Evolutionary conservation across 148 eudicot species (phyloP).

Genomic region (Camellia japonica): DNA sequence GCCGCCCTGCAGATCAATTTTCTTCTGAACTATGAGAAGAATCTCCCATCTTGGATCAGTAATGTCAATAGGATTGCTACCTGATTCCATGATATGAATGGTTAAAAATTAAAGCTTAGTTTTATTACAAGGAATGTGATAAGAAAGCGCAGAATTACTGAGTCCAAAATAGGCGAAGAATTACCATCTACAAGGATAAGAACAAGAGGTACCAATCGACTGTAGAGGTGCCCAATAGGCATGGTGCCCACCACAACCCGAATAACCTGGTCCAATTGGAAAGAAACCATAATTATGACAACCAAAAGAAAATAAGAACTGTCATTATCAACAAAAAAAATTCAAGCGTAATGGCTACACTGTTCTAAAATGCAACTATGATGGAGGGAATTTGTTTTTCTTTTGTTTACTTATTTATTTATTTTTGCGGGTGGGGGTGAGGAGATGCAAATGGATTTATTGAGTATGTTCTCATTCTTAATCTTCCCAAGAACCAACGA

Average conservation of each 20-base stretch:
- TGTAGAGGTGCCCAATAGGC: constrained; percentile 70
- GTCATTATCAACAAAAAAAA: neutral
- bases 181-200: constrained; percentile 95
- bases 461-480: neutral
- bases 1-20: constrained; percentile 34
- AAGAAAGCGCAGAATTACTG: neutral
- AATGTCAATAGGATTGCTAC: constrained; percentile 90
- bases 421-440: neutral
- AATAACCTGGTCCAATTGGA: constrained; percentile 42
- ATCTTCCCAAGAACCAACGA: too few relatives aligned
- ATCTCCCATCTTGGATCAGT: constrained; percentile 90
- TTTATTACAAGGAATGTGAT: neutral
- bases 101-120: neutral
- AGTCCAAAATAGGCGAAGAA: constrained; percentile 1
- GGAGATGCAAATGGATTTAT: too few relatives aligned
- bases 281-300: neutral
- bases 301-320: constrained; percentile 6
- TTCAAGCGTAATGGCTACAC: neutral
- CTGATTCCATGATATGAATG: constrained; percentile 37
- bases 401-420: neutral
- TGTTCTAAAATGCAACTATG: neutral
- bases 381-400: neutral
- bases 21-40: constrained; percentile 52
- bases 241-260: constrained; percentile 51
- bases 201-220: constrained; percentile 88